Evolutionary conservation across 441 rosid genomes (phyloP).

Genomic region (Mallotus japonicus): DNA sequence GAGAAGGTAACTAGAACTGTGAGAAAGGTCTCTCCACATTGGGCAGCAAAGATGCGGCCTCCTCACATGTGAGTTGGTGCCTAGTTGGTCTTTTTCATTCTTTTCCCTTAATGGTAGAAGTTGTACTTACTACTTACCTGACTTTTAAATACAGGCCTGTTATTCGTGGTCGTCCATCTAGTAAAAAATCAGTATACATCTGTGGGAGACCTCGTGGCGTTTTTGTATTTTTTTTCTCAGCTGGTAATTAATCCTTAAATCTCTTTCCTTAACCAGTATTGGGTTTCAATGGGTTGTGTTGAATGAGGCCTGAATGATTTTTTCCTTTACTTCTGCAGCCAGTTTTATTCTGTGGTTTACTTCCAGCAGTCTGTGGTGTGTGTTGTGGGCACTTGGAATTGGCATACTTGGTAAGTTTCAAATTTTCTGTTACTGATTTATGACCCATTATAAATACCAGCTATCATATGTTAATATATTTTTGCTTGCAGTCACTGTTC

Average conservation of each 20-base stretch:
- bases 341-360: constrained; percentile 77
- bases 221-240: constrained; percentile 62
- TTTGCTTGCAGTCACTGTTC: constrained; percentile 53
- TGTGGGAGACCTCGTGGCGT: constrained; percentile 92
- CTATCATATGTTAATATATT: background rate
- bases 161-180: constrained; percentile 85
- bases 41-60: constrained; percentile 96
- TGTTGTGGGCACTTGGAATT: constrained; percentile 65
- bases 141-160: constrained; percentile 60
- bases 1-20: constrained; percentile 88
- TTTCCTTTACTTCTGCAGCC: constrained; percentile 35
- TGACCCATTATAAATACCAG: background rate
- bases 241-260: constrained; percentile 41
- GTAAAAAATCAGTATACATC: constrained; percentile 66
- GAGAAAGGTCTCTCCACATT: constrained; percentile 82
- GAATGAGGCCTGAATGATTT: constrained; percentile 11
- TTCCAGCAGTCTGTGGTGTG: constrained; percentile 68
- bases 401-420: constrained; percentile 64
- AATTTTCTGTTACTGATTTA: background rate
- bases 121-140: background rate
- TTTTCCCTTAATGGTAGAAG: background rate
- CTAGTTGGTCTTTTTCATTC: constrained; percentile 6
- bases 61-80: constrained; percentile 60
- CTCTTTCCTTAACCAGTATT: background rate
- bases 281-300: constrained; percentile 2